Percentiles rank a stretch among this genome's conserved stretches.
These are phyloP conservation scores for Jacaranda mimosifolia DNA, from an alignment of 257 asterid species.

Conservation along the genomic window DNA sequence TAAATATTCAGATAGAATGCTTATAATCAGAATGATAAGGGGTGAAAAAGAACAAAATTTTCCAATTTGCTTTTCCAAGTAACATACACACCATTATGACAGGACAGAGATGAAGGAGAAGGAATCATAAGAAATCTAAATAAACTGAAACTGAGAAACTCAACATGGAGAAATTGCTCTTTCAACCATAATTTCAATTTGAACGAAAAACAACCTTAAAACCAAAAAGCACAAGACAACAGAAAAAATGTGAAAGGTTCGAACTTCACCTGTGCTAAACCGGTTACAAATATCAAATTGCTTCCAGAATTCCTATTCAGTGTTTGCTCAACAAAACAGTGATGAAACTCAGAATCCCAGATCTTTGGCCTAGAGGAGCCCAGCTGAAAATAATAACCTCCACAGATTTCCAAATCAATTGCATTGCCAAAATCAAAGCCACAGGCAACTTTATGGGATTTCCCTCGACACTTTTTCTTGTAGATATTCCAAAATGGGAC, in stretches of 20 bases:
- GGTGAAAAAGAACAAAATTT: background rate
- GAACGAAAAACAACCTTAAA: background rate
- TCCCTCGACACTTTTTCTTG: conserved; percentile 2
- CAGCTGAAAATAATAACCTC: conserved; percentile 7
- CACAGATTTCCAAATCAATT: conserved; percentile 23
- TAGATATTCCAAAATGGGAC: background rate
- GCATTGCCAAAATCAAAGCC: conserved; percentile 22
- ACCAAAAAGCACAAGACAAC: background rate
- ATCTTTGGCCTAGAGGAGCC: conserved; percentile 37
- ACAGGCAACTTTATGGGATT: background rate
- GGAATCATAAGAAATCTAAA: conserved; percentile 1
- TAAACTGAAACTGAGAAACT: too few species aligned
- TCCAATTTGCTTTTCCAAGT: background rate
- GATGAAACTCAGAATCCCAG: conserved; percentile 36
- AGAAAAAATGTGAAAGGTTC: background rate
- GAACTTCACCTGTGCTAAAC: conserved; percentile 44
- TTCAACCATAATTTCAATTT: background rate
- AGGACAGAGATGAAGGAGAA: background rate
- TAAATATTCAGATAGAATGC: background rate
- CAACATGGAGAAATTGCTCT: background rate
- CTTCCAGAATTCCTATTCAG: background rate
- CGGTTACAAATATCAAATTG: conserved; percentile 17
- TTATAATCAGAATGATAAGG: background rate
- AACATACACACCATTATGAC: background rate
- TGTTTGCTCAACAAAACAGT: background rate